These are phyloP conservation scores for Trichoderma asperellum DNA, from an alignment of 2,329 filamentous ascomycete species.

Conservation along the genomic window DNA sequence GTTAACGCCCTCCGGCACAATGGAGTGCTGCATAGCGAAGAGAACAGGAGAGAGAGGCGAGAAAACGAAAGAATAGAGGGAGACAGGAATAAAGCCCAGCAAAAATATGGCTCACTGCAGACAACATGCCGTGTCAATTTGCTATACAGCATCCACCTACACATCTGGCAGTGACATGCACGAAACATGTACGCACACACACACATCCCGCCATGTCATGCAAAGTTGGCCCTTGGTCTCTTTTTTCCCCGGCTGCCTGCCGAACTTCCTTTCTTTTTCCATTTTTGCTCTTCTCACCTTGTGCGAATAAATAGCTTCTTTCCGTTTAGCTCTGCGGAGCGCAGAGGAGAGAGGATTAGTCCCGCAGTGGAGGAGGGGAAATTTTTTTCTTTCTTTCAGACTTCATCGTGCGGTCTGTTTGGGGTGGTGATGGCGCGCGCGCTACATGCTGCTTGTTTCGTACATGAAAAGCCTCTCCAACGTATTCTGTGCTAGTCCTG, in stretches of 20 bases:
- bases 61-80: background rate
- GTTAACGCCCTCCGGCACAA: background rate
- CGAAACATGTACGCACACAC: background rate
- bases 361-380: constrained; percentile 17
- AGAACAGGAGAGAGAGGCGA: background rate
- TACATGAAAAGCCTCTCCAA: background rate
- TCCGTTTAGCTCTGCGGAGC: constrained; percentile 17
- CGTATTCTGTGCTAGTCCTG: background rate
- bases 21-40: background rate
- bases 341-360: background rate
- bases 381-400: background rate
- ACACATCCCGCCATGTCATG: background rate
- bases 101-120: background rate
- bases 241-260: background rate
- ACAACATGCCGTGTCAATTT: background rate
- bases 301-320: constrained; percentile 11
- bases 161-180: background rate
- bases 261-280: background rate
- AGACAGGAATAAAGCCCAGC: background rate
- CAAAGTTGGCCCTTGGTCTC: background rate
- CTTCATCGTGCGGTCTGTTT: background rate
- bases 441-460: constrained; percentile 6
- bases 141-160: background rate
- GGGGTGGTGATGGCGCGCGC: constrained; percentile 6
- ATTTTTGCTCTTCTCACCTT: background rate